phyloP scores from a whole-genome alignment of 1,284 basidiomycete species.

The Kwoniella shivajii region DNA sequence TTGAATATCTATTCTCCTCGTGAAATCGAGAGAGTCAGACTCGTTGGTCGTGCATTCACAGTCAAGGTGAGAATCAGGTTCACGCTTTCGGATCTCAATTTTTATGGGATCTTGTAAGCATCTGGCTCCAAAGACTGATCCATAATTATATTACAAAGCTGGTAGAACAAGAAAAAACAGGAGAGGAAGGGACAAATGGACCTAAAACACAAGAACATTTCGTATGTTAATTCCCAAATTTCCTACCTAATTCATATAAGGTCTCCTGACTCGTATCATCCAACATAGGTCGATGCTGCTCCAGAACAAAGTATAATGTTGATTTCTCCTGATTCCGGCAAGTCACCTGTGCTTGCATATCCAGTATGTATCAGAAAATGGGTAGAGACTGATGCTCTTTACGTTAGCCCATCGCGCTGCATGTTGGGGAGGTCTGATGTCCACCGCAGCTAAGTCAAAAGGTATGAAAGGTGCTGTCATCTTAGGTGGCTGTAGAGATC shows the following conservation, averaged over 20 bases:
- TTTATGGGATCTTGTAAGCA: not conserved
- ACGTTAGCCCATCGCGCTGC: conserved; percentile 22
- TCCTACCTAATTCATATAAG: not conserved
- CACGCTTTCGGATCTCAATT: not conserved
- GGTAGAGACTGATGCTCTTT: not conserved
- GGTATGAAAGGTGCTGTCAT: conserved; percentile 55
- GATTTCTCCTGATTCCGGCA: conserved; percentile 74
- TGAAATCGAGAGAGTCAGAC: conserved; percentile 55
- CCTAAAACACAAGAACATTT: conserved; percentile 76
- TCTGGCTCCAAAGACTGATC: not conserved
- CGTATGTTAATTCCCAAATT: conserved; percentile 42
- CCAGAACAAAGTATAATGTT: conserved; percentile 70
- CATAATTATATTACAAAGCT: conserved; percentile 8
- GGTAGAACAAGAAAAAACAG: conserved; percentile 10
- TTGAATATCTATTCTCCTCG: conserved; percentile 65
- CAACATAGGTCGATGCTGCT: conserved; percentile 65
- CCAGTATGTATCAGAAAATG: not conserved
- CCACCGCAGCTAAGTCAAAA: conserved; percentile 52
- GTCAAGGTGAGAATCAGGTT: conserved; percentile 60
- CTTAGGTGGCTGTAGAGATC: conserved; percentile 56
- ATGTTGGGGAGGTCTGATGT: conserved; percentile 57
- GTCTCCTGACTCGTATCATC: not conserved
- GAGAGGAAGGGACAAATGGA: not conserved
- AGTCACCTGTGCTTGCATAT: conserved; percentile 38
- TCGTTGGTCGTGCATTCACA: conserved; percentile 84